A percentile compares a stretch with the other conserved stretches of the same genome.
These are phyloP conservation scores for Fragosphaeria purpurea DNA, from an alignment of 2,329 filamentous ascomycete species.

Conservation along the genomic window DNA sequence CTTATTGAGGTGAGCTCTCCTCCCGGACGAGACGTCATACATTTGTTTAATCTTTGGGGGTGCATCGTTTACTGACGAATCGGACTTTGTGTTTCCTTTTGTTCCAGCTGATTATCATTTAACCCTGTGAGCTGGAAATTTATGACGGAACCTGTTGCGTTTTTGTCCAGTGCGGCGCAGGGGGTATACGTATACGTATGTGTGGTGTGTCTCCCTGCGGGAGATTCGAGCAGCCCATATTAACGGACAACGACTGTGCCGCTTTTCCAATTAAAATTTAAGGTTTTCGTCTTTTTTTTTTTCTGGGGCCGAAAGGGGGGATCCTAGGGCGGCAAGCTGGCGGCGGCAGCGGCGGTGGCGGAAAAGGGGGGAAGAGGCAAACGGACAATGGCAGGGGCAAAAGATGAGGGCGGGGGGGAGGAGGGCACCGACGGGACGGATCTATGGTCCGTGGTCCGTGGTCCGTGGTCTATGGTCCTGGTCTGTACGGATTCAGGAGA, in stretches of 20 bases:
- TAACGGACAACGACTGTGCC: not conserved
- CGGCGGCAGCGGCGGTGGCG: no score
- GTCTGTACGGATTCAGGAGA: no score
- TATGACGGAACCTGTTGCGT: no score
- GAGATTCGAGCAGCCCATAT: not conserved
- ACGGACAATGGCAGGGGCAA: not conserved
- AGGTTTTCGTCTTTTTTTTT: not conserved
- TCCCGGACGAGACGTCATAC: no score
- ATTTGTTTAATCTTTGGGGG: not conserved
- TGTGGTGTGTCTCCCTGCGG: not conserved
- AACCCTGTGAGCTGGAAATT: not conserved
- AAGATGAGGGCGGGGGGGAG: not conserved
- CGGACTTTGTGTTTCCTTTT: not conserved
- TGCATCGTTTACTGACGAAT: not conserved
- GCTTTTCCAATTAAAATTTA: not conserved
- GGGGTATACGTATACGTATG: not conserved
- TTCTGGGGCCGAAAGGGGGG: no score
- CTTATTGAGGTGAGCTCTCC: constrained; percentile 43
- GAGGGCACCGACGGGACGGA: not conserved
- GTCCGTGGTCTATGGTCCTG: no score
- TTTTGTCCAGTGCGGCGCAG: not conserved
- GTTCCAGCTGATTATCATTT: constrained; percentile 11
- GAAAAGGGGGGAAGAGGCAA: no score
- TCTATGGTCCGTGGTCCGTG: no score
- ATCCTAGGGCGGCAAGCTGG: no score